A percentile compares a stretch with the other conserved stretches of the same genome.
Evolutionary conservation across 768 basidiomycete genomes (phyloP).

Genomic region (Rhizopogon vesiculosus): DNA sequence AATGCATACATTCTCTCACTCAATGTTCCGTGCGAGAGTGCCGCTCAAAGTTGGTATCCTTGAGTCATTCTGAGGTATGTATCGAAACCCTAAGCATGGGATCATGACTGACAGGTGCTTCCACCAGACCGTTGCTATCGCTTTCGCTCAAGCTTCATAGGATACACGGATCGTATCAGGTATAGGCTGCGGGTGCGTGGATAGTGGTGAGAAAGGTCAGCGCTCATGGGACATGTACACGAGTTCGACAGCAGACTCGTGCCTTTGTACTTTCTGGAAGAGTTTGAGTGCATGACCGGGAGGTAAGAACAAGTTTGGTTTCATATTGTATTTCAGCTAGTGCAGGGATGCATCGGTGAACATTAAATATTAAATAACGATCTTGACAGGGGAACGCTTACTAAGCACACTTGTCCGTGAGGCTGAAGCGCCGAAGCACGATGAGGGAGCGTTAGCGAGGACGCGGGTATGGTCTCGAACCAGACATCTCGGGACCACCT

Average conservation of each 20-base stretch:
- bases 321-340: background rate
- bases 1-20: no score
- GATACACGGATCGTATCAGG: slow-evolving; percentile 44
- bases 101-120: slow-evolving; percentile 13
- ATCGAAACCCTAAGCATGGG: background rate
- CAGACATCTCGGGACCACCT: no score
- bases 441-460: no score
- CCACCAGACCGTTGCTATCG: slow-evolving; percentile 72
- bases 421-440: no score
- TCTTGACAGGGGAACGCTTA: no score
- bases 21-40: no score
- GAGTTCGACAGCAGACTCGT: slow-evolving; percentile 49
- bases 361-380: no score
- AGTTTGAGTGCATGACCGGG: slow-evolving; percentile 12
- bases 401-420: no score
- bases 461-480: no score
- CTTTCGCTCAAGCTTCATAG: slow-evolving; percentile 73
- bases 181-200: slow-evolving; percentile 1
- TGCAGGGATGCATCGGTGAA: no score
- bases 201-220: slow-evolving; percentile 52
- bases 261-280: slow-evolving; percentile 36
- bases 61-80: slow-evolving; percentile 91
- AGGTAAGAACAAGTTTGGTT: slow-evolving; percentile 5
- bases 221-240: slow-evolving; percentile 52
- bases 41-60: slow-evolving; percentile 75